phyloP scores from a whole-genome alignment of 176 grass and related monocot species.

The Hordeum vulgare region DNA sequence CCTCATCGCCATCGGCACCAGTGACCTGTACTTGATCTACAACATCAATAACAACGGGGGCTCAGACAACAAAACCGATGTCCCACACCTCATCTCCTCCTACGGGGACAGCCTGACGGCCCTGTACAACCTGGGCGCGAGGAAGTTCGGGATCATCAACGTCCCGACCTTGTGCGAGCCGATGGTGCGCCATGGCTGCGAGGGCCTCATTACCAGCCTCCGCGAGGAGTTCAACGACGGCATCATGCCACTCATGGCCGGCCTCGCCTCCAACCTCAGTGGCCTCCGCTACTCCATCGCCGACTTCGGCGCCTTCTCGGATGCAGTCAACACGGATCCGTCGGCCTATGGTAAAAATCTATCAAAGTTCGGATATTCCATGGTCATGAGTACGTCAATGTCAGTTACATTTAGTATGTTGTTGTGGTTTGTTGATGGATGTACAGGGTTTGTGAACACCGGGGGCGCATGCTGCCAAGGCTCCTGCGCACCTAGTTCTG shows the following conservation, averaged over 20 bases:
- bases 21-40: background rate
- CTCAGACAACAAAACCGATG: background rate
- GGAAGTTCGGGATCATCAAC: slow-evolving; percentile 20
- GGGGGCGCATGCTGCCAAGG: background rate
- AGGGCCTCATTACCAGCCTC: background rate
- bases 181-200: background rate
- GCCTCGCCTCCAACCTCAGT: background rate
- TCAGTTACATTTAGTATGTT: background rate
- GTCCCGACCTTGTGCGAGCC: slow-evolving; percentile 2
- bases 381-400: background rate
- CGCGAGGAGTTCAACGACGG: slow-evolving; percentile 15
- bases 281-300: slow-evolving; percentile 10
- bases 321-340: background rate
- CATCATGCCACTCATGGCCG: background rate
- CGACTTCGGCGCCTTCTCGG: background rate
- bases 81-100: background rate
- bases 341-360: background rate
- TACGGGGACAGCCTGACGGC: background rate
- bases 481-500: background rate
- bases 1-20: background rate
- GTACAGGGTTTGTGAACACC: slow-evolving; percentile 10
- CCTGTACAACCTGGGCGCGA: background rate
- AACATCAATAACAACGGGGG: too few relatives aligned
- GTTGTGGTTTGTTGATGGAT: background rate
- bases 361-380: background rate